Evolutionary conservation across 768 basidiomycete species (phyloP).

Genomic region (Serendipita sp.): DNA sequence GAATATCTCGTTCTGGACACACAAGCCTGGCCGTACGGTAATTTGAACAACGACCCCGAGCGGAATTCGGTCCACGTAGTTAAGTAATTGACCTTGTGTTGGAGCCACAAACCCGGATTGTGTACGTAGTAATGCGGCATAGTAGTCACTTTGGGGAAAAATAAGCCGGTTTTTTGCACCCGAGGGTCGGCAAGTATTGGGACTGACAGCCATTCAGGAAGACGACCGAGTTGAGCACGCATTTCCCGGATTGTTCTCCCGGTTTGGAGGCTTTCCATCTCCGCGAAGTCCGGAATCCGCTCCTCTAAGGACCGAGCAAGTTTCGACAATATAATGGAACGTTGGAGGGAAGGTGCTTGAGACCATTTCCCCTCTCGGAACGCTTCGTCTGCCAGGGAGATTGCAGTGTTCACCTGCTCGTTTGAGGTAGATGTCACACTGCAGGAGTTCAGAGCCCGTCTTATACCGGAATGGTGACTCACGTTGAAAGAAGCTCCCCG

Average conservation of each 20-base stretch:
- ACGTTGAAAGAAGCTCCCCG: slow-evolving; percentile 30
- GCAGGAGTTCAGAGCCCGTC: not conserved
- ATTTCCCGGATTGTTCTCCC: slow-evolving; percentile 73
- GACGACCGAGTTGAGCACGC: slow-evolving; percentile 55
- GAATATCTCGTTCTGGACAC: not conserved
- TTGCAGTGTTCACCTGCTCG: slow-evolving; percentile 35
- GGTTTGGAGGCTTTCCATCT: slow-evolving; percentile 58
- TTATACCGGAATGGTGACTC: not conserved
- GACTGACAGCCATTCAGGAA: slow-evolving; percentile 81
- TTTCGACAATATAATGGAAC: slow-evolving; percentile 48
- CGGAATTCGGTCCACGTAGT: slow-evolving; percentile 64
- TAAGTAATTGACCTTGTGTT: slow-evolving; percentile 62
- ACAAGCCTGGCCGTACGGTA: slow-evolving; percentile 34
- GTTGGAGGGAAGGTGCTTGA: slow-evolving; percentile 35
- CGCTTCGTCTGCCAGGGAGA: slow-evolving; percentile 37
- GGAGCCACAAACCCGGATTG: slow-evolving; percentile 53
- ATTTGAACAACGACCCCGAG: slow-evolving; percentile 84
- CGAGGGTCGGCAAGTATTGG: too few species aligned
- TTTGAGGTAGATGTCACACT: slow-evolving; percentile 35
- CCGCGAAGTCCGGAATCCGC: slow-evolving; percentile 41
- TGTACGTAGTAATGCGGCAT: slow-evolving; percentile 56
- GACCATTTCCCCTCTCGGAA: slow-evolving; percentile 67
- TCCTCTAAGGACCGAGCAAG: slow-evolving; percentile 49
- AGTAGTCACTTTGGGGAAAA: slow-evolving; percentile 46
- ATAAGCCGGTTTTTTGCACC: too few species aligned